Base-by-base conservation (phyloP, 2,329 filamentous ascomycete species). In the Fusarium coicis region DNA sequence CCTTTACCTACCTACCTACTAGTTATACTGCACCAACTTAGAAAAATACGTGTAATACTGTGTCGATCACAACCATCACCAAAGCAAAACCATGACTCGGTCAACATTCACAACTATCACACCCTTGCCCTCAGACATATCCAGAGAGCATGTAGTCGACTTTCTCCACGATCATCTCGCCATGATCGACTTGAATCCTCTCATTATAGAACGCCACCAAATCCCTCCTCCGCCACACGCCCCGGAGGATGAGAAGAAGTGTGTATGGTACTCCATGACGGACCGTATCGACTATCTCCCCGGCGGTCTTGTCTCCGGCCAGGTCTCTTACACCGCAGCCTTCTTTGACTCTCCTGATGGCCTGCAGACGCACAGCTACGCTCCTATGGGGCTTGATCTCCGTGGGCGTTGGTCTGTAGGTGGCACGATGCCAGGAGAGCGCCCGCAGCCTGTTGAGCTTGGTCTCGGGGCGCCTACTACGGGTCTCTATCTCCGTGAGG, bases 121-220 rank as follows among this genome's bases (percentile, higher is more conserved):
- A 34, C 92, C 94, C 23, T 87, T 97, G 37, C 94, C 95, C 14
- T 76, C 88, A 5, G 85, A 86, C 74, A 88, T 96, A 73, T 86
- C 90, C 53, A 89, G 93, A 61, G 87, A 92, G 74, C 87, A 89
- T n/a, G 93, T 93, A 46, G 80, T 97, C 72, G 86, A 89, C 60
- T 93, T 93, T 74, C 90, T 97, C 37, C 93, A 94, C 81, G 88
- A 92, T 81, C 94, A 97, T 82, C 81, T 87, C 55, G 91, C 91
- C 76, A 97, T 97, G 92, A 97, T 97, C 78, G 92, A 96, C 79
- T 85, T 97, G 64, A 97, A 97, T 81, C 94, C 94, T 3, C 87
- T 97, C 53, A 92, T 97, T 62, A 90, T 92, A 70, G 90, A 93
- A 68, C 89, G 93, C 64, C 88, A 91, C 74, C 86, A 86, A 37